Conservation (phyloP, 2,329 filamentous ascomycete genomes). For the Talaromyces rugulosus region DNA sequence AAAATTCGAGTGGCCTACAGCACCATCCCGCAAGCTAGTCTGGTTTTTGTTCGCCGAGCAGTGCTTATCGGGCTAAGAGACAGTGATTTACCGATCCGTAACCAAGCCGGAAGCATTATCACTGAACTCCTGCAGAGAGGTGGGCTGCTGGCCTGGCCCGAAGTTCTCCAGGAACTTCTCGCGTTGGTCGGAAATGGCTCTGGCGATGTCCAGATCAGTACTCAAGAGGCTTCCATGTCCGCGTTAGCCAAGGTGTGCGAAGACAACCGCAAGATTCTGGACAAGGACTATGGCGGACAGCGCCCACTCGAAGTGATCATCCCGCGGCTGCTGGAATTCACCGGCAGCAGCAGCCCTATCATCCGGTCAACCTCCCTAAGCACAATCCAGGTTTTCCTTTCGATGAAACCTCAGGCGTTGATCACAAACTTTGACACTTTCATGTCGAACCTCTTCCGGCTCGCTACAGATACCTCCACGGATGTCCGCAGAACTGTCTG, state of each 20-base stretch:
- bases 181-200: constrained; percentile 69
- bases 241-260: constrained; percentile 95
- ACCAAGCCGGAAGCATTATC: constrained; percentile 86
- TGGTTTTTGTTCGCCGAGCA: constrained; percentile 73
- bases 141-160: constrained; percentile 85
- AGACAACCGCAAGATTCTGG: constrained; percentile 82
- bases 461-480: constrained; percentile 70
- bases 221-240: constrained; percentile 90
- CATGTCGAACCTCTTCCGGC: constrained; percentile 74
- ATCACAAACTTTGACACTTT: constrained; percentile 75
- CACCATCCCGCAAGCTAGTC: constrained; percentile 66
- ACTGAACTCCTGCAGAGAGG: constrained; percentile 84
- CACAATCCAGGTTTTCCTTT: constrained; percentile 87
- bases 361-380: constrained; percentile 76
- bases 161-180: constrained; percentile 79
- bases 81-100: constrained; percentile 74
- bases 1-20: constrained; percentile 75
- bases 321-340: constrained; percentile 85
- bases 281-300: constrained; percentile 83
- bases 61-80: constrained; percentile 79
- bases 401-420: constrained; percentile 77
- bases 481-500: constrained; percentile 92
- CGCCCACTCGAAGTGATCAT: constrained; percentile 83
- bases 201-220: constrained; percentile 63
- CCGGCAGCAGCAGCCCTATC: constrained; percentile 68